Conservation (phyloP, 371 early-diverging fungal genomes). For the Mortierella sp. region DNA sequence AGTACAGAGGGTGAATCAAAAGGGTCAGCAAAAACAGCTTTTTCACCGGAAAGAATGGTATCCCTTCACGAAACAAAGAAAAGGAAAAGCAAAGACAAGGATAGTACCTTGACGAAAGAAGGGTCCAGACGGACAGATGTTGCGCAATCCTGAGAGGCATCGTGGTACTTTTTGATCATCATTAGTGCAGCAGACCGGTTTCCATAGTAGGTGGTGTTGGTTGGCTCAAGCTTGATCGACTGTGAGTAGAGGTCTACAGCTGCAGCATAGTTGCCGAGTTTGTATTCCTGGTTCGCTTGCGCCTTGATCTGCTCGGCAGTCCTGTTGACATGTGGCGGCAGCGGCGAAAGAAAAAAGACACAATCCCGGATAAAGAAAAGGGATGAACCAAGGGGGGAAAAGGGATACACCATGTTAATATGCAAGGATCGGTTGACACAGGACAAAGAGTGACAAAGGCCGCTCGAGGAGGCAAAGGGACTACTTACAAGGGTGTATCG, state of each 20-base stretch:
- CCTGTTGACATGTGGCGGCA: slow-evolving; percentile 18
- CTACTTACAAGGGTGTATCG: slow-evolving; percentile 44
- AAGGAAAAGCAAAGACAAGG: background rate
- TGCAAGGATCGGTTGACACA: background rate
- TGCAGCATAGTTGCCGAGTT: slow-evolving; percentile 66
- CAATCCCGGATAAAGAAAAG: background rate
- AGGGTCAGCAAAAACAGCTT: background rate
- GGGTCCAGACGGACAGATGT: slow-evolving; percentile 72
- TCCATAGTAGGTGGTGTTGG: slow-evolving; percentile 74
- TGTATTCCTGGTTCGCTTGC: slow-evolving; percentile 68
- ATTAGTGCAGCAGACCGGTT: slow-evolving; percentile 87
- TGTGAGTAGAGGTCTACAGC: slow-evolving; percentile 69
- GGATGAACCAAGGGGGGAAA: background rate
- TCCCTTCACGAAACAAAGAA: too few relatives aligned
- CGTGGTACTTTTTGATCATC: slow-evolving; percentile 75
- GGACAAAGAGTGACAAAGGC: background rate
- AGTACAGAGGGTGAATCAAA: slow-evolving; percentile 1
- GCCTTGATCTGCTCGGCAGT: slow-evolving; percentile 70
- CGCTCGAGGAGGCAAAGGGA: background rate
- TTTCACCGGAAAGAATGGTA: too few relatives aligned
- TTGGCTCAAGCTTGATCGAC: slow-evolving; percentile 72
- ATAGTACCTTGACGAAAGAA: slow-evolving; percentile 67
- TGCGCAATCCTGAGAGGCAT: slow-evolving; percentile 78
- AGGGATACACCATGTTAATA: background rate
- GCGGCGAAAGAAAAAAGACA: background rate